A percentile compares a stretch with the other conserved stretches of the same genome.
phyloP scores from a whole-genome alignment of 441 rosid species.

The Pelargonium australe region DNA sequence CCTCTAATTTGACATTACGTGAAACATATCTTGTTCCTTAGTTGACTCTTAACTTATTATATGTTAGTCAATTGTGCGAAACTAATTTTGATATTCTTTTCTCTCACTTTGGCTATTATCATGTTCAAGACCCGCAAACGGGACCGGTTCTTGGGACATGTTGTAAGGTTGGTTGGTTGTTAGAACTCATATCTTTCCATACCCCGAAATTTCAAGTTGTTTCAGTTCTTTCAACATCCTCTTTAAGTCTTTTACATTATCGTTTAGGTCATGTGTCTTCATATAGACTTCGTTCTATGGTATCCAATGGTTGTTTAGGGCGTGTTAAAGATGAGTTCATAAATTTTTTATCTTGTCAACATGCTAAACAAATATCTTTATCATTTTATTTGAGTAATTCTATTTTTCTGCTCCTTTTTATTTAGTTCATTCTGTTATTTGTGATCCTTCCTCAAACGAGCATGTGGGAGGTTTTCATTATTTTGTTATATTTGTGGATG shows the following conservation, averaged over 20 bases:
- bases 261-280: slow-evolving; percentile 1
- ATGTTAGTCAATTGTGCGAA: no score
- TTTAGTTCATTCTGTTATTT: slow-evolving; percentile 4
- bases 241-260: not conserved
- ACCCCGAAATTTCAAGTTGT: not conserved
- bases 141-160: not conserved
- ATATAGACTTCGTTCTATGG: not conserved
- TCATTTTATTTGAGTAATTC: not conserved
- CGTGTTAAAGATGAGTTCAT: not conserved
- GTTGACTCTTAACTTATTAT: no score
- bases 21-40: no score
- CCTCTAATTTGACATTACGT: no score
- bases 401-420: not conserved
- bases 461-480: no score
- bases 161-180: not conserved
- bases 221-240: not conserved
- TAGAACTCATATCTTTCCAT: not conserved
- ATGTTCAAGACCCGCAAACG: not conserved
- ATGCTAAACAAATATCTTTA: not conserved
- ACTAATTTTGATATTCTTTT: not conserved
- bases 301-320: slow-evolving; percentile 1
- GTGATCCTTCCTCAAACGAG: not conserved
- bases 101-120: not conserved
- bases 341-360: slow-evolving; percentile 1
- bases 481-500: no score